These are phyloP conservation scores for Candida yuanshanica DNA, from an alignment of 805 yeast species.

Conservation along the genomic window DNA sequence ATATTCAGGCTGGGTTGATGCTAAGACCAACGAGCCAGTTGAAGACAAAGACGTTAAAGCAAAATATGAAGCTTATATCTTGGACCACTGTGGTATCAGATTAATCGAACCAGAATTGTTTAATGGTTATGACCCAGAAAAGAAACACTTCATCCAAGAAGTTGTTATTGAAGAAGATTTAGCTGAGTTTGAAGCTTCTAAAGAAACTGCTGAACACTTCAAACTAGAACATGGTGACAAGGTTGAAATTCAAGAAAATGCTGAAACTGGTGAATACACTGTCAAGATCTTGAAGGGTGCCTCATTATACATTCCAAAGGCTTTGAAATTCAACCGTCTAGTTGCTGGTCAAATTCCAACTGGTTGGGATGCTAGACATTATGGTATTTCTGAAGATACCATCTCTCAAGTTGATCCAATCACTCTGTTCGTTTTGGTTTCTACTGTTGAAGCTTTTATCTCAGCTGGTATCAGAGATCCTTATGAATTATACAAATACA, in stretches of 20 bases:
- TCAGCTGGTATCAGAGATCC: slow-evolving; percentile 97
- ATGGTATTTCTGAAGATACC: slow-evolving; percentile 93
- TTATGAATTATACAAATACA: slow-evolving; percentile 96
- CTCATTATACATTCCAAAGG: slow-evolving; percentile 80
- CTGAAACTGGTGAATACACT: slow-evolving; percentile 87
- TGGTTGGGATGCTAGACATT: slow-evolving; percentile 94
- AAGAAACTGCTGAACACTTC: slow-evolving; percentile 93
- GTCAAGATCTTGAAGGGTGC: slow-evolving; percentile 93
- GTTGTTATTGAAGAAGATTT: slow-evolving; percentile 94
- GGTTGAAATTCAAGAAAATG: slow-evolving; percentile 85
- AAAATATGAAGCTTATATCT: slow-evolving; percentile 83
- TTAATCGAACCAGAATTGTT: slow-evolving; percentile 93
- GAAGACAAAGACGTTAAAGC: slow-evolving; percentile 91
- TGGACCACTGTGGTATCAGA: slow-evolving; percentile 95
- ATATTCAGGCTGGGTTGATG: slow-evolving; percentile 96
- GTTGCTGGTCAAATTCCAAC: slow-evolving; percentile 88
- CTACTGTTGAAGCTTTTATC: slow-evolving; percentile 92
- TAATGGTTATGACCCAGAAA: slow-evolving; percentile 89
- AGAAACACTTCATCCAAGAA: slow-evolving; percentile 92
- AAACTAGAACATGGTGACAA: slow-evolving; percentile 89
- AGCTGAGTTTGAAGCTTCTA: slow-evolving; percentile 92
- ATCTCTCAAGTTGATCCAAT: slow-evolving; percentile 94
- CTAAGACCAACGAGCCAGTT: slow-evolving; percentile 86
- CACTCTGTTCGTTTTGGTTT: slow-evolving; percentile 85
- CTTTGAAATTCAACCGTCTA: slow-evolving; percentile 57